Percentiles rank a stretch among this genome's conserved stretches.
These are phyloP conservation scores for Penicillium lagena DNA, from an alignment of 495 filamentous ascomycete genomes.

Conservation along the genomic window DNA sequence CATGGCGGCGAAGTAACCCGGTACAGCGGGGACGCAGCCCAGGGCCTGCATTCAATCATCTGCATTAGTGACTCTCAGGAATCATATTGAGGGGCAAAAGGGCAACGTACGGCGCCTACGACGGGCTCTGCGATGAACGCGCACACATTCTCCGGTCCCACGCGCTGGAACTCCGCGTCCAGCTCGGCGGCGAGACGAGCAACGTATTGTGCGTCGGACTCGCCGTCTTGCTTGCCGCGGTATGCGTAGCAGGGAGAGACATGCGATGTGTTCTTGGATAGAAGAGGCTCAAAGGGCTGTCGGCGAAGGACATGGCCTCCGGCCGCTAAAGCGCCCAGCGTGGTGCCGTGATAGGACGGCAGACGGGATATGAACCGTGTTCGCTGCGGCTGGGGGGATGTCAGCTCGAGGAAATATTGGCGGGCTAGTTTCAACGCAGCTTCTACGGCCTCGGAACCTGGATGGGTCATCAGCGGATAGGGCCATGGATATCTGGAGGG, in stretches of 20 bases:
- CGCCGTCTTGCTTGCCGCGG: constrained; percentile 40
- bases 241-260: constrained; percentile 69
- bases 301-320: constrained; percentile 59
- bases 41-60: constrained; percentile 27
- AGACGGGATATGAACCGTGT: constrained; percentile 59
- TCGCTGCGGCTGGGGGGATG: constrained; percentile 38
- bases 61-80: background rate
- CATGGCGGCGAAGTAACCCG: constrained; percentile 60
- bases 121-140: constrained; percentile 74
- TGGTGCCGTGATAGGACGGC: constrained; percentile 72
- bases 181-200: constrained; percentile 58
- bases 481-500: background rate
- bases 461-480: no score
- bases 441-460: constrained; percentile 68
- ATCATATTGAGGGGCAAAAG: background rate
- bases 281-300: constrained; percentile 59
- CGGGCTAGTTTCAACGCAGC: constrained; percentile 58
- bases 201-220: constrained; percentile 48
- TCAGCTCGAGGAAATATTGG: constrained; percentile 55
- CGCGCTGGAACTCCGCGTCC: constrained; percentile 64
- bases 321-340: constrained; percentile 57
- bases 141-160: constrained; percentile 66
- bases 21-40: constrained; percentile 57
- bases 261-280: constrained; percentile 52
- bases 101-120: constrained; percentile 45